These are phyloP conservation scores for Saposhnikovia divaricata DNA, from an alignment of 129 eudicot species.

Conservation along the genomic window DNA sequence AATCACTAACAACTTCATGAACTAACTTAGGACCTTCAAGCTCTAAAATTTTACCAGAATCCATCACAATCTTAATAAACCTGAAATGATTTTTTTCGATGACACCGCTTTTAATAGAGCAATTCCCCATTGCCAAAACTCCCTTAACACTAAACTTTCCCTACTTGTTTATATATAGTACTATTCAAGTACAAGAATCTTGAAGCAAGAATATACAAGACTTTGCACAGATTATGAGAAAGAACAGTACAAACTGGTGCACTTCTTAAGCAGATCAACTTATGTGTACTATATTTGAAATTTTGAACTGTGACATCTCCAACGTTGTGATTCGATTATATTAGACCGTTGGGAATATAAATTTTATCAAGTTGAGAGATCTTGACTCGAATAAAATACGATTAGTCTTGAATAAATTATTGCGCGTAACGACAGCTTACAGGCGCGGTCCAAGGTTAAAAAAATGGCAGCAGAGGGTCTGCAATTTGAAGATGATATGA, in stretches of 20 bases:
- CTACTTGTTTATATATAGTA: too few species aligned
- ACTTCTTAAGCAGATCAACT: not conserved
- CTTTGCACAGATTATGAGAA: slow-evolving; percentile 7
- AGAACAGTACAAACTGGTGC: slow-evolving; percentile 9
- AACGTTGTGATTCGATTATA: not conserved
- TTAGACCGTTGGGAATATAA: slow-evolving; percentile 24
- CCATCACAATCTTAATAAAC: slow-evolving; percentile 35
- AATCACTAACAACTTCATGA: slow-evolving; percentile 32
- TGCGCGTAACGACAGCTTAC: not conserved
- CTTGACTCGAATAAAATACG: not conserved
- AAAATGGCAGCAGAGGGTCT: not conserved
- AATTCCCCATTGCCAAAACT: slow-evolving; percentile 47
- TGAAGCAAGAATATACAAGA: not conserved
- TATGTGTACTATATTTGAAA: slow-evolving; percentile 15
- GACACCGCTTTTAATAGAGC: slow-evolving; percentile 41
- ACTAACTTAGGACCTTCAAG: slow-evolving; percentile 39
- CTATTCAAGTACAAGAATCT: not conserved
- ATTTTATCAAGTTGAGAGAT: slow-evolving; percentile 6
- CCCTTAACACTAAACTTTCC: too few species aligned
- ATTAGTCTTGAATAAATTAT: not conserved
- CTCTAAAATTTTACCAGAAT: slow-evolving; percentile 36
- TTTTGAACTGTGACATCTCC: slow-evolving; percentile 4
- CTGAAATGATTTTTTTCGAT: slow-evolving; percentile 7
- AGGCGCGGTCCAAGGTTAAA: slow-evolving; percentile 6
- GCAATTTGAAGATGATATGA: not conserved